Percentiles rank a stretch among this genome's conserved stretches.
Evolutionary conservation across 2,329 filamentous ascomycete species (phyloP).

Genomic region (Tolypocladium guangdongense): DNA sequence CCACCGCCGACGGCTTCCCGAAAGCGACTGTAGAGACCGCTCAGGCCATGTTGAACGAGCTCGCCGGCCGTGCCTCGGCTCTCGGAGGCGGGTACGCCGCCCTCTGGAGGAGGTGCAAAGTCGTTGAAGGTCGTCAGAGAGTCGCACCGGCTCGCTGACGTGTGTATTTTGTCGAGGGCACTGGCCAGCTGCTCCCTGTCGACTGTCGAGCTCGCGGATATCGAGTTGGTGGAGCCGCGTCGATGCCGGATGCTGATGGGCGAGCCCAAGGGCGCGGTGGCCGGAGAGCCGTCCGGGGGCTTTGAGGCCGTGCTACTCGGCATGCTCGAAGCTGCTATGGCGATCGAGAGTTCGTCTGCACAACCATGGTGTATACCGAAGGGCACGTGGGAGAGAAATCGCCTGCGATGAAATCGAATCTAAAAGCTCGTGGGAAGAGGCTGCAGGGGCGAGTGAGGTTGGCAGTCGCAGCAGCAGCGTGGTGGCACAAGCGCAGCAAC

Average conservation of each 20-base stretch:
- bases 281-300: constrained; percentile 16
- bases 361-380: constrained; percentile 4
- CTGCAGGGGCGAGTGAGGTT: background rate
- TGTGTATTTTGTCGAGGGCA: constrained; percentile 80
- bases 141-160: constrained; percentile 72
- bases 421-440: background rate
- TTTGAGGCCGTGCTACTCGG: constrained; percentile 19
- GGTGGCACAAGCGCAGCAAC: background rate
- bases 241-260: constrained; percentile 21
- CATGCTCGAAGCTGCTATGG: constrained; percentile 13
- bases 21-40: constrained; percentile 78
- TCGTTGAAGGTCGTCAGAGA: constrained; percentile 90
- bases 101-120: constrained; percentile 61
- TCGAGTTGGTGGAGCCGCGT: constrained; percentile 28
- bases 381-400: background rate
- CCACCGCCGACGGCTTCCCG: constrained; percentile 69
- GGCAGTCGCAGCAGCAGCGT: background rate
- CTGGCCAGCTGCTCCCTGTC: constrained; percentile 69
- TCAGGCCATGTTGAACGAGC: constrained; percentile 73
- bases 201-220: constrained; percentile 25
- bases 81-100: constrained; percentile 44
- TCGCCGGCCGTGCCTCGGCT: constrained; percentile 62
- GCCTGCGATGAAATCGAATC: background rate
- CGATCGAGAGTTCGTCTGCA: background rate
- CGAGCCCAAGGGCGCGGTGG: constrained; percentile 16